Base-by-base conservation (phyloP, 805 yeast species). In the Tetrapisispora fleetii region DNA sequence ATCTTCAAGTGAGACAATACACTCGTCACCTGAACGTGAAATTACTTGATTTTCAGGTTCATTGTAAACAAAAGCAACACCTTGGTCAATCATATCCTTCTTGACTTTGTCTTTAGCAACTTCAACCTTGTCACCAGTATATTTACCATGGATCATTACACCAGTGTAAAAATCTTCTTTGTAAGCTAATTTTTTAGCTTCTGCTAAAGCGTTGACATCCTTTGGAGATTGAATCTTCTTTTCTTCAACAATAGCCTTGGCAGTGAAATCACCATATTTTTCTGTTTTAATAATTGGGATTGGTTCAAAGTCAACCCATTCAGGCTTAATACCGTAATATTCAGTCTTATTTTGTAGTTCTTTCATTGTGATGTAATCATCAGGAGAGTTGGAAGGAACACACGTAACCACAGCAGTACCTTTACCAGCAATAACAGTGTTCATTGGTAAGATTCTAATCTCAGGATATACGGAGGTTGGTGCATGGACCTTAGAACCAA, bases 381-480 rank as follows among this genome's bases (percentile, higher is more conserved):
- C 99, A 52, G 99, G 98, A 50, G 98, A 90, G 69, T 90, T 96
- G n/a, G 96, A 83, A 53, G 98, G 99, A 54, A 90, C 98, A 74
- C 96, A 93, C 6, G 98, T 91, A 50, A 93, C 99, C 42, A 93
- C 97, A 74, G 98, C 99, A 42, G 98, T 93, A 78, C 99, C 99
- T 74, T 93, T 93, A 49, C 81, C 76, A 38, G 95, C 95, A 67
- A 91, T 75, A 48, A 93, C 91, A 37, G 97, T 88, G 69, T 91
- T 98, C 99, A 93, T 93, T 58, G 99, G 99, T 56, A 93, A 77
- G 49, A 93, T 84, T 60, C 93, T 77, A 55, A 93, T 73, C 57
- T 82, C 79, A 47, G 78, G 72, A 65, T 80, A 73, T 21, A 74
- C 75, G 13, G 96, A 79, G 57, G 85, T 72, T 48, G 98, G 98